Percentiles rank a stretch among this genome's conserved stretches.
Conservation (phyloP, 257 asterid genomes). For the Misopates orontium region DNA sequence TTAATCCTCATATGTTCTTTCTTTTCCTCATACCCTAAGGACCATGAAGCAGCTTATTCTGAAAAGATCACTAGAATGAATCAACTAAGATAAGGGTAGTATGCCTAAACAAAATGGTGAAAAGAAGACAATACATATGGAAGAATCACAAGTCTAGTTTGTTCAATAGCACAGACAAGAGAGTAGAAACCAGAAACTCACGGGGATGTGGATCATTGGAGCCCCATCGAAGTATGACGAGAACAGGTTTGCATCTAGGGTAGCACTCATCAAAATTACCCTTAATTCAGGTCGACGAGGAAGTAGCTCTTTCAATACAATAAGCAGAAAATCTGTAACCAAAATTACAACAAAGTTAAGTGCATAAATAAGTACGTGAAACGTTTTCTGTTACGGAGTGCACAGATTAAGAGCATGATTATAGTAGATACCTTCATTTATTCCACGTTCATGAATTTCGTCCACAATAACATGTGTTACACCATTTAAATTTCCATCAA, state of each 20-base stretch:
- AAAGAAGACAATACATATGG: conserved; percentile 5
- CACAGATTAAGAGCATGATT: conserved; percentile 5
- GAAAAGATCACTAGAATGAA: conserved; percentile 1
- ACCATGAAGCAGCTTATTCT: conserved; percentile 4
- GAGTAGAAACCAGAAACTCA: conserved; percentile 36
- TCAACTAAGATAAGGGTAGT: neutral
- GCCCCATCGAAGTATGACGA: conserved; percentile 85
- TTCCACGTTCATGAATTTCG: conserved; percentile 99
- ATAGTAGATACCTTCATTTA: conserved; percentile 76
- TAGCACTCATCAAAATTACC: conserved; percentile 97
- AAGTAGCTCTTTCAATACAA: conserved; percentile 84
- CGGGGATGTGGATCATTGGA: conserved; percentile 75
- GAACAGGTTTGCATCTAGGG: conserved; percentile 87
- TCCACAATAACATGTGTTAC: conserved; percentile 91
- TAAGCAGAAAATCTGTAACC: conserved; percentile 84
- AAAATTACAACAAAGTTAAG: conserved; percentile 33
- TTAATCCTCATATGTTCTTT: neutral
- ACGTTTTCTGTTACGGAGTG: conserved; percentile 15
- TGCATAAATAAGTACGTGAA: conserved; percentile 20
- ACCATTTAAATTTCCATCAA: conserved; percentile 81
- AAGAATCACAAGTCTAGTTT: conserved; percentile 10
- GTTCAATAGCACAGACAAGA: conserved; percentile 1
- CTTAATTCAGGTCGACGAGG: conserved; percentile 90
- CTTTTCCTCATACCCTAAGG: conserved; percentile 1
- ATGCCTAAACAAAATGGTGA: conserved; percentile 6